Conservation (phyloP, 129 eudicot genomes). For the Oenanthe sinensis region DNA sequence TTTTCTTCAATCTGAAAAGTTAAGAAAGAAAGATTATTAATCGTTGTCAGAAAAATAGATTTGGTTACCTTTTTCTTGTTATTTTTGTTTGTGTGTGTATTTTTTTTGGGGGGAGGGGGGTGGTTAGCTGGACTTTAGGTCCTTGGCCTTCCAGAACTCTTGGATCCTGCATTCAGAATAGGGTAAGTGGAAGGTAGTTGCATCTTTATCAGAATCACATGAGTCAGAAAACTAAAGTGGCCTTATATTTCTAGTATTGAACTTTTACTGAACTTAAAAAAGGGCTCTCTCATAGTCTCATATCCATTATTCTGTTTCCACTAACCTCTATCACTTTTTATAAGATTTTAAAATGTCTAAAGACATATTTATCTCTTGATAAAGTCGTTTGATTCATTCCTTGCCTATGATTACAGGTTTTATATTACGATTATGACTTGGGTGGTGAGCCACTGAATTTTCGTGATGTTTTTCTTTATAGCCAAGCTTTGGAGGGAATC, state of each 20-base stretch:
- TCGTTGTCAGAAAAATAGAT: background rate
- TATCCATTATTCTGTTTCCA: background rate
- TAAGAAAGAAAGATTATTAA: background rate
- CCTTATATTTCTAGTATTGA: background rate
- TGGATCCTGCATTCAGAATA: background rate
- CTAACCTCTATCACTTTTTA: background rate
- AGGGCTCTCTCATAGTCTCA: background rate
- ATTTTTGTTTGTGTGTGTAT: background rate
- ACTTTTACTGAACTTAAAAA: background rate
- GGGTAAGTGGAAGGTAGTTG: background rate
- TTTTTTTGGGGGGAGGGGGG: background rate
- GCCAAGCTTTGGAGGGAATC: conserved; percentile 95
- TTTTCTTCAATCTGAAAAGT: background rate
- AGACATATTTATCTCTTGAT: background rate
- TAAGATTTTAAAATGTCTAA: background rate
- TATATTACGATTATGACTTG: conserved; percentile 69
- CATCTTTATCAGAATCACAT: background rate
- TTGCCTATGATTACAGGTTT: conserved; percentile 39
- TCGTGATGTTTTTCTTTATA: conserved; percentile 78
- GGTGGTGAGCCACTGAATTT: conserved; percentile 87
- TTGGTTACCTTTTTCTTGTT: background rate
- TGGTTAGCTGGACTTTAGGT: too few species aligned
- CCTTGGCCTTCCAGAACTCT: background rate
- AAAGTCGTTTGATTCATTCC: conserved; percentile 12
- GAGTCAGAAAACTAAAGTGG: background rate